Conservation (phyloP, 495 filamentous ascomycete genomes). For the Oidiodendron maius region DNA sequence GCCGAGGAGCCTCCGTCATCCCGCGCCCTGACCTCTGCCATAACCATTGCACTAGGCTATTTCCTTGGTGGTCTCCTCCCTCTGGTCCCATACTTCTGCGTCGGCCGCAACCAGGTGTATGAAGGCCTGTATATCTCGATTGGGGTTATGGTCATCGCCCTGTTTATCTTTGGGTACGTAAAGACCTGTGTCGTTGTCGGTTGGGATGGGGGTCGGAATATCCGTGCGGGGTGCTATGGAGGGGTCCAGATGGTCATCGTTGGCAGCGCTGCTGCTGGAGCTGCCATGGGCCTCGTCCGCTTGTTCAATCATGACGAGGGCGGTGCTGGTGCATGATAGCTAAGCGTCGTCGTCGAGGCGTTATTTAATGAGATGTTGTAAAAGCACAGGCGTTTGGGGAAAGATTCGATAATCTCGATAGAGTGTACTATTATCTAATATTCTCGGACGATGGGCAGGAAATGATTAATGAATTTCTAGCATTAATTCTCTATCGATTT, state of each 20-base stretch:
- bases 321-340: too few relatives aligned
- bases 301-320: constrained; percentile 33
- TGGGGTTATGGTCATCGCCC: constrained; percentile 57
- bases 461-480: too few relatives aligned
- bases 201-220: constrained; percentile 17
- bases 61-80: constrained; percentile 69
- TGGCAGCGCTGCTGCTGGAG: constrained; percentile 39
- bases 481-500: too few relatives aligned
- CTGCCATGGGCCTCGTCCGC: constrained; percentile 39
- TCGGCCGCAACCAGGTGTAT: constrained; percentile 47
- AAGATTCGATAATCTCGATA: too few relatives aligned
- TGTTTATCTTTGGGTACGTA: constrained; percentile 68
- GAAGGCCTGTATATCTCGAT: constrained; percentile 64
- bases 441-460: too few relatives aligned
- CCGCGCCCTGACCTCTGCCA: constrained; percentile 51
- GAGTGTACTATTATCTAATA: too few relatives aligned
- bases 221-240: constrained; percentile 20
- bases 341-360: too few relatives aligned
- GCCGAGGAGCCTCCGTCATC: constrained; percentile 42
- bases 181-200: constrained; percentile 37
- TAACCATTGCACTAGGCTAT: constrained; percentile 64
- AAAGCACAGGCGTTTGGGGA: too few relatives aligned
- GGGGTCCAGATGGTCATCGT: constrained; percentile 27
- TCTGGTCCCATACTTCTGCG: constrained; percentile 72
- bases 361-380: too few relatives aligned